phyloP scores from a whole-genome alignment of 2,329 filamentous ascomycete genomes.

The Xylariaceae sp. region DNA sequence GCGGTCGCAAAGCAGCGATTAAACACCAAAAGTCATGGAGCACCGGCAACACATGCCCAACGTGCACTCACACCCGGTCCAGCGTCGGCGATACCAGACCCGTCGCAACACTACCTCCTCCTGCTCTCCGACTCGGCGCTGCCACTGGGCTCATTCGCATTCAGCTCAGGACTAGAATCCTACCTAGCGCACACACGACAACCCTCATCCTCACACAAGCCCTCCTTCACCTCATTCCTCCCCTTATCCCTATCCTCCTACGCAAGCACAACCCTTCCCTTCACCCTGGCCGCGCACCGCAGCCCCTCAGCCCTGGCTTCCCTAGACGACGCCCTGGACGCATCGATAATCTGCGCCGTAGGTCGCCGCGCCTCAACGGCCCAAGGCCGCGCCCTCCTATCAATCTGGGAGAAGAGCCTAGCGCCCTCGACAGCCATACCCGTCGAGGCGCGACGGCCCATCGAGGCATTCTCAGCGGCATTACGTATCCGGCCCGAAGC shows the following conservation, averaged over 20 bases:
- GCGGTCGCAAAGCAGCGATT: slow-evolving; percentile 37
- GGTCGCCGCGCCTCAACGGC: slow-evolving; percentile 69
- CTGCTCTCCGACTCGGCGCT: slow-evolving; percentile 77
- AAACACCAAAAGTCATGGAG: slow-evolving; percentile 12
- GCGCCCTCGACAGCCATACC: slow-evolving; percentile 32
- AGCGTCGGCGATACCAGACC: slow-evolving; percentile 6
- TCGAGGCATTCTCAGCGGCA: slow-evolving; percentile 22
- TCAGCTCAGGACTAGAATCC: slow-evolving; percentile 77
- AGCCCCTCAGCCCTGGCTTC: slow-evolving; percentile 46
- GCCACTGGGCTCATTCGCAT: slow-evolving; percentile 81
- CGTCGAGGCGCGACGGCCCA: not conserved
- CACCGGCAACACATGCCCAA: not conserved
- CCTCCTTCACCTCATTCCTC: slow-evolving; percentile 63
- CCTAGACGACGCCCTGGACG: slow-evolving; percentile 73
- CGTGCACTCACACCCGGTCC: not conserved
- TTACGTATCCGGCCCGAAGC: slow-evolving; percentile 16
- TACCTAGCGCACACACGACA: slow-evolving; percentile 66
- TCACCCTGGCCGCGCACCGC: slow-evolving; percentile 64
- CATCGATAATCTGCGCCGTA: slow-evolving; percentile 73
- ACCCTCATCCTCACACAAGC: slow-evolving; percentile 27
- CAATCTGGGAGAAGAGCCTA: slow-evolving; percentile 72
- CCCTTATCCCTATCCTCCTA: slow-evolving; percentile 66
- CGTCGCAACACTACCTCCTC: slow-evolving; percentile 63
- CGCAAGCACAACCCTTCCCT: slow-evolving; percentile 69
- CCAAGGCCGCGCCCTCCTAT: slow-evolving; percentile 70